A percentile compares a stretch with the other conserved stretches of the same genome.
Evolutionary conservation across 805 yeast genomes (phyloP).

Genomic region (Myxozyma neotropica): DNA sequence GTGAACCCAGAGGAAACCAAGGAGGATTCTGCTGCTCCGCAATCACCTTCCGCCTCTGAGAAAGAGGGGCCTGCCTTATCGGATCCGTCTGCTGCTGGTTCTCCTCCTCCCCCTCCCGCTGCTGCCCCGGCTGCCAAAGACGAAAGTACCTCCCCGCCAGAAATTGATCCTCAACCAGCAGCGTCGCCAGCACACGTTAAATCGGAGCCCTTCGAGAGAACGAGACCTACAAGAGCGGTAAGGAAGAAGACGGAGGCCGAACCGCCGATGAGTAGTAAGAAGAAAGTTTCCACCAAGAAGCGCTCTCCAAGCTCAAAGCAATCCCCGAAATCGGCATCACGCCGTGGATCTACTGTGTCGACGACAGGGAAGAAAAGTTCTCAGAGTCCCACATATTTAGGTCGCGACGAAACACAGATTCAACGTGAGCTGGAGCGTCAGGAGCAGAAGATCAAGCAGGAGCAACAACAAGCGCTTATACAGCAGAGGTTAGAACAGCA

Average conservation of each 20-base stretch:
- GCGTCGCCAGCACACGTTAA: neutral
- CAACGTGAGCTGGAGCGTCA: conserved; percentile 6
- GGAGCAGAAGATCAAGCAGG: neutral
- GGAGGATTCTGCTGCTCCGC: too few species aligned
- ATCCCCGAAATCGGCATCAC: neutral
- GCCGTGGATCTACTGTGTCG: neutral
- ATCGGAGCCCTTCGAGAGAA: neutral
- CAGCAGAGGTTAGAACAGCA: conserved; percentile 3
- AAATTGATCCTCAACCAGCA: neutral
- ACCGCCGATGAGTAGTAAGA: neutral
- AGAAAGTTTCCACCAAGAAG: neutral
- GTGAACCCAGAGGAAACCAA: too few species aligned
- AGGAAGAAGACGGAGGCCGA: neutral
- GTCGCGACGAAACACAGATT: neutral
- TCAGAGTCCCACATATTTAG: neutral
- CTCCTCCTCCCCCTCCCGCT: too few species aligned
- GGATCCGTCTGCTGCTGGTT: too few species aligned
- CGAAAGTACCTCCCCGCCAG: neutral
- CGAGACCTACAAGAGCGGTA: neutral
- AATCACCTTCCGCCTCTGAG: too few species aligned
- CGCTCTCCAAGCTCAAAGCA: neutral
- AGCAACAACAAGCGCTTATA: conserved; percentile 10
- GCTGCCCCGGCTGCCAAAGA: neutral
- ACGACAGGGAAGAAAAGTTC: neutral
- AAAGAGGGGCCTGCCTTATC: too few species aligned